Conservation (phyloP, 192 early-diverging fungal species). For the Radiomyces spectabilis region DNA sequence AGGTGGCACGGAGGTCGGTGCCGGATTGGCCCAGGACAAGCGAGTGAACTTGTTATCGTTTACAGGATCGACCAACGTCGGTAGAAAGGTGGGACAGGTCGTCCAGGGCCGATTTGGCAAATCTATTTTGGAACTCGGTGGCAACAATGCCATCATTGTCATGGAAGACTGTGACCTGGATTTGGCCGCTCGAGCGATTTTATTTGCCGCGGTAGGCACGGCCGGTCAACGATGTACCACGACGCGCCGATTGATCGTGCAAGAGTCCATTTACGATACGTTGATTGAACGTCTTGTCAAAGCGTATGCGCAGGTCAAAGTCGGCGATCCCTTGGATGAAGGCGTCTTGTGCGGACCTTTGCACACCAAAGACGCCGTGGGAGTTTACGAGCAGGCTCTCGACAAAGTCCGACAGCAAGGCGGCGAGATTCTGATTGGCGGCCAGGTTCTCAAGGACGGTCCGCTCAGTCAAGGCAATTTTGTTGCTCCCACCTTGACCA, state of each 20-base stretch:
- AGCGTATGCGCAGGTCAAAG: slow-evolving; percentile 80
- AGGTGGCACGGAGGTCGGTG: slow-evolving; percentile 82
- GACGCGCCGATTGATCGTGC: slow-evolving; percentile 83
- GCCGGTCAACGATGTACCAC: slow-evolving; percentile 95
- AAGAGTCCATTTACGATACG: slow-evolving; percentile 79
- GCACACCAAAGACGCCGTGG: slow-evolving; percentile 81
- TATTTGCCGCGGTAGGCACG: slow-evolving; percentile 95
- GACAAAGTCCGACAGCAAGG: slow-evolving; percentile 74
- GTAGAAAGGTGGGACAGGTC: slow-evolving; percentile 65
- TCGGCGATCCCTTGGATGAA: slow-evolving; percentile 80
- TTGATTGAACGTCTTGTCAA: slow-evolving; percentile 71
- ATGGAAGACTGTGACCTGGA: slow-evolving; percentile 88
- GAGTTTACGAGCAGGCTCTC: slow-evolving; percentile 66
- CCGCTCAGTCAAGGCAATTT: slow-evolving; percentile 64
- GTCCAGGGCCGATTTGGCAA: slow-evolving; percentile 87
- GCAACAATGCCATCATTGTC: slow-evolving; percentile 94
- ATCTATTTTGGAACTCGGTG: slow-evolving; percentile 83
- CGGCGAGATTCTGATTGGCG: slow-evolving; percentile 81
- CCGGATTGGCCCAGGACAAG: slow-evolving; percentile 60
- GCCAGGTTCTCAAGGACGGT: slow-evolving; percentile 59
- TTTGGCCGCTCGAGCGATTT: slow-evolving; percentile 72
- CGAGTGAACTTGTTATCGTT: slow-evolving; percentile 80
- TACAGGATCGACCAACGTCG: slow-evolving; percentile 80
- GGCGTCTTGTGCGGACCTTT: slow-evolving; percentile 88
- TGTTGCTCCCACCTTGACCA: slow-evolving; percentile 90